These are phyloP conservation scores for Colletotrichum magnum DNA, from an alignment of 2,329 filamentous ascomycete genomes.

Conservation along the genomic window DNA sequence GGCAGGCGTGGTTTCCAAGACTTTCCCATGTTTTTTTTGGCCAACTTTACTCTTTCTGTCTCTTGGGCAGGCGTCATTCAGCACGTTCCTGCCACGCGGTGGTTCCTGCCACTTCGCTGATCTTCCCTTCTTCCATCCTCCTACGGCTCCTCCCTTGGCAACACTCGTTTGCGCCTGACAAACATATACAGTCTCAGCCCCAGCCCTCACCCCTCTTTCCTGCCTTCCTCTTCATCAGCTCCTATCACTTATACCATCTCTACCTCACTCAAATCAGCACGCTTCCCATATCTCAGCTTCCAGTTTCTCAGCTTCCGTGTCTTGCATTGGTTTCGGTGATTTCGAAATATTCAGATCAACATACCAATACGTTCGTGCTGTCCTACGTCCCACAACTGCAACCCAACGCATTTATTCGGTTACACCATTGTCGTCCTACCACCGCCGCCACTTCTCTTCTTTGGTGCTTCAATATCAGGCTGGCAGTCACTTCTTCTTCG, in stretches of 20 bases:
- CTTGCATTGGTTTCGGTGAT: neutral
- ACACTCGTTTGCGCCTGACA: neutral
- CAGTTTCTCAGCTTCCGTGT: neutral
- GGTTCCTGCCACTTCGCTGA: slow-evolving; percentile 5
- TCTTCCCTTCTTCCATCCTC: slow-evolving; percentile 10
- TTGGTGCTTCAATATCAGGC: slow-evolving; percentile 5
- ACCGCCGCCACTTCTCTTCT: too few relatives aligned
- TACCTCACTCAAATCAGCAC: neutral
- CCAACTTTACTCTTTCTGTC: slow-evolving; percentile 1
- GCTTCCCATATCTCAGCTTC: neutral
- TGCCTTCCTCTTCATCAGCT: neutral
- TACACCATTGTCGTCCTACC: neutral
- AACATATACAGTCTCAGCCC: slow-evolving; percentile 14
- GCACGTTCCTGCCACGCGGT: slow-evolving; percentile 39
- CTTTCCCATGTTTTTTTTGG: slow-evolving; percentile 7
- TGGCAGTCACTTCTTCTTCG: neutral
- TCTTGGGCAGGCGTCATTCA: slow-evolving; percentile 3
- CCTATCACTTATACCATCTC: slow-evolving; percentile 1
- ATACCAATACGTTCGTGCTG: neutral
- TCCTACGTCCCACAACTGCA: neutral
- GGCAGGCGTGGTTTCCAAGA: slow-evolving; percentile 17
- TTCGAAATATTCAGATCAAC: neutral
- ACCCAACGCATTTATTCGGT: neutral
- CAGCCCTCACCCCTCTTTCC: neutral
- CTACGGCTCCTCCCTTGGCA: neutral